Percentiles rank a stretch among this genome's conserved stretches.
Conservation (phyloP, 208 protist genomes). For the Acanthamoeba lenticulata region DNA sequence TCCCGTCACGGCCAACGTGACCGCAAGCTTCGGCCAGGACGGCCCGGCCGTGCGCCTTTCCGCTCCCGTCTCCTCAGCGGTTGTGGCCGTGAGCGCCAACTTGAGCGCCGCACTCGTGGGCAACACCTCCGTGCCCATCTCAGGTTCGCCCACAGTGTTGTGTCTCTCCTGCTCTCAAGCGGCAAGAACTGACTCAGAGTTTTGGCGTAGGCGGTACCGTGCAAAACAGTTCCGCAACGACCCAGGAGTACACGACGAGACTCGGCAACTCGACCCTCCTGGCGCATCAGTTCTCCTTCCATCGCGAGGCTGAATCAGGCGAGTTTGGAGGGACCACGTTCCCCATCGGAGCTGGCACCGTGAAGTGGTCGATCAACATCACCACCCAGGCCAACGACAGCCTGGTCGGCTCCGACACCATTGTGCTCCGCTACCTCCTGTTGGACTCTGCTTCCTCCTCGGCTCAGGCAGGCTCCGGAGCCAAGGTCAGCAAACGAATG, state of each 20-base stretch:
- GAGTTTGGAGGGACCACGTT: not conserved
- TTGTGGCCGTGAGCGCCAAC: not conserved
- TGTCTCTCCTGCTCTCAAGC: not conserved
- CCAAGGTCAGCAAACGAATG: not conserved
- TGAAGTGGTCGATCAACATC: constrained; percentile 2
- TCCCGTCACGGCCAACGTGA: not conserved
- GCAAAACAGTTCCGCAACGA: not conserved
- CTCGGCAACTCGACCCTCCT: not conserved
- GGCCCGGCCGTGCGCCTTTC: not conserved
- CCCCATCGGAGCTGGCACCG: not conserved
- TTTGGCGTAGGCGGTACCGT: not conserved
- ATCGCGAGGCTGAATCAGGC: not conserved
- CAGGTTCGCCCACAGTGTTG: too few species aligned
- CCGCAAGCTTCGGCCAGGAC: not conserved
- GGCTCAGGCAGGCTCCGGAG: too few species aligned
- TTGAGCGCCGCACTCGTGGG: not conserved
- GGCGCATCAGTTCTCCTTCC: not conserved
- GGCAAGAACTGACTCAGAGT: not conserved
- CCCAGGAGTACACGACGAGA: not conserved
- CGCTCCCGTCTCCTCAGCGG: not conserved
- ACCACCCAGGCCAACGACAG: not conserved
- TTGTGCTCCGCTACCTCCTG: not conserved
- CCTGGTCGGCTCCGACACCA: not conserved
- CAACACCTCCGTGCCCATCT: not conserved
- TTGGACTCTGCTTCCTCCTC: not conserved